Percentiles rank a stretch among this genome's conserved stretches.
Conservation (phyloP, 1,139 yeast genomes). For the Tardiomyces blankii region DNA sequence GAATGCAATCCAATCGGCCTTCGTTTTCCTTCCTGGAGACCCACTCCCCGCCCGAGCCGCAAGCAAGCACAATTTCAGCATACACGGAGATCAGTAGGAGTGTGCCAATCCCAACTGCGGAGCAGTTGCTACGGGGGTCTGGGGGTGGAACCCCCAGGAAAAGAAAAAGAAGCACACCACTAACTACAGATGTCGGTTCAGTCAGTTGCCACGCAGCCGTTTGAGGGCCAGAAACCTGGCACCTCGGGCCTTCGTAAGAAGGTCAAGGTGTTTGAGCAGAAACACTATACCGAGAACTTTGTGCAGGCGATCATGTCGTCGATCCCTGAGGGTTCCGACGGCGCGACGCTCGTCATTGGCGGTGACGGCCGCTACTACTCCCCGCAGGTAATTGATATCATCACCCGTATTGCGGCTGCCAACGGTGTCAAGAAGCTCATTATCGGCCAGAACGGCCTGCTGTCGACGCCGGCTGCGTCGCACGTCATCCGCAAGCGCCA, state of each 20-base stretch:
- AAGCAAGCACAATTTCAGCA: no score
- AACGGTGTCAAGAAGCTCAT: constrained; percentile 81
- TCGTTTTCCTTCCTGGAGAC: no score
- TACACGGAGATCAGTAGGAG: no score
- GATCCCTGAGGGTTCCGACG: constrained; percentile 79
- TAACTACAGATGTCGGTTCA: neutral
- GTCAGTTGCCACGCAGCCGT: constrained; percentile 49
- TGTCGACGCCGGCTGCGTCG: constrained; percentile 95
- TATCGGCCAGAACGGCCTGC: constrained; percentile 77
- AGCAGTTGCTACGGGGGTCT: no score
- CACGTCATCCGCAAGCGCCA: constrained; percentile 68
- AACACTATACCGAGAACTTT: constrained; percentile 85
- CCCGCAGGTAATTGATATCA: constrained; percentile 67
- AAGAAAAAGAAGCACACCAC: no score
- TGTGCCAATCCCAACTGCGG: no score
- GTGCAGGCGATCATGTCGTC: constrained; percentile 76
- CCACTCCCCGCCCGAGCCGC: no score
- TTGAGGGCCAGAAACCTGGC: constrained; percentile 91
- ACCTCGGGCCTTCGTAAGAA: constrained; percentile 94
- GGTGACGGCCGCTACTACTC: constrained; percentile 97
- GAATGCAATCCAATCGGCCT: no score
- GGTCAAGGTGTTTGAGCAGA: constrained; percentile 72
- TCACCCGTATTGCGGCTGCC: constrained; percentile 77
- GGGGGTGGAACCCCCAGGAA: no score
- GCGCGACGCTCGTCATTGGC: constrained; percentile 77